Conservation (phyloP, 108 stramenopile genomes). For the Mayamaea pseudoterrestris region DNA sequence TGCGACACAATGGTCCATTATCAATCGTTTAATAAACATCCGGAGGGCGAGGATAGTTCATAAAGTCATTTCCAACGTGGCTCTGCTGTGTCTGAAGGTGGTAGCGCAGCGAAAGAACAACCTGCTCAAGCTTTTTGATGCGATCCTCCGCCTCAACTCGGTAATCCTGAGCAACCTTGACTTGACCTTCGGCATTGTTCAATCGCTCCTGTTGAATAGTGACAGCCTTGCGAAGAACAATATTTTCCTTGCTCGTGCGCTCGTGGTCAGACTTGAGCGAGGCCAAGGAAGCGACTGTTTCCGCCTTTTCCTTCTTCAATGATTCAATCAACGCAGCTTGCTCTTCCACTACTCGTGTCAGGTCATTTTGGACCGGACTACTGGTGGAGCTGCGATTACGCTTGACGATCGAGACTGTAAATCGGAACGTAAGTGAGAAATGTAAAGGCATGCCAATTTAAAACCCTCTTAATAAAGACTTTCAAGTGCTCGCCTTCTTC, state of each 20-base stretch:
- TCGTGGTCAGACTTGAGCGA: slow-evolving; percentile 36
- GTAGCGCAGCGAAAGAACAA: slow-evolving; percentile 61
- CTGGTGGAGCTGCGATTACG: slow-evolving; percentile 3
- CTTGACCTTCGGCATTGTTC: slow-evolving; percentile 41
- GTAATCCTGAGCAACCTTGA: slow-evolving; percentile 49
- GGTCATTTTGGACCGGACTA: slow-evolving; percentile 12
- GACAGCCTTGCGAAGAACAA: slow-evolving; percentile 60
- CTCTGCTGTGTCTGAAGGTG: slow-evolving; percentile 56
- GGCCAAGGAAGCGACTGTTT: slow-evolving; percentile 19
- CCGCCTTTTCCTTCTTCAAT: slow-evolving; percentile 48
- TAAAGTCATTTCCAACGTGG: slow-evolving; percentile 54
- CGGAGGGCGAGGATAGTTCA: slow-evolving; percentile 57
- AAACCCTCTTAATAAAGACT: not conserved
- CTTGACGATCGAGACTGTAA: too few relatives aligned
- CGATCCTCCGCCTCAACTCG: slow-evolving; percentile 56
- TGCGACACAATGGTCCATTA: too few relatives aligned
- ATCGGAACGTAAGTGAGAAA: not conserved
- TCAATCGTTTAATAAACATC: slow-evolving; percentile 74
- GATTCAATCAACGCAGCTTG: slow-evolving; percentile 51
- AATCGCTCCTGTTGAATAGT: slow-evolving; percentile 77
- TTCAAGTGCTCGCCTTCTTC: not conserved
- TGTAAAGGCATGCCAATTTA: not conserved
- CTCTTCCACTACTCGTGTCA: slow-evolving; percentile 36
- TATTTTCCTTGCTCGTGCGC: slow-evolving; percentile 57
- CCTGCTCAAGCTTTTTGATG: slow-evolving; percentile 68